These are phyloP conservation scores for Xerocomus cyaneibrunnescens DNA, from an alignment of 1,284 basidiomycete species.

Conservation along the genomic window DNA sequence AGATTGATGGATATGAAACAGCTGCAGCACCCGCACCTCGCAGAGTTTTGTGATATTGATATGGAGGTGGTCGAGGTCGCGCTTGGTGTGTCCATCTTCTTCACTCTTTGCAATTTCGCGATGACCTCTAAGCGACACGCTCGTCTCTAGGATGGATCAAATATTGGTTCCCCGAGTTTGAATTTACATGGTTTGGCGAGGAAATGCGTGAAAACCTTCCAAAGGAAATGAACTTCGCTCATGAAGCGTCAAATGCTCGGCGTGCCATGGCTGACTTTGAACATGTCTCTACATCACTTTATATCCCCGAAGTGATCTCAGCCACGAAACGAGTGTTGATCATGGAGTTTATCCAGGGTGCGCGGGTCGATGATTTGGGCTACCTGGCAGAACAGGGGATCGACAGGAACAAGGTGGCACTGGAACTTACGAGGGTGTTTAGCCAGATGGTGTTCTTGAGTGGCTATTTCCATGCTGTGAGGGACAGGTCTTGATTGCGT, in stretches of 20 bases:
- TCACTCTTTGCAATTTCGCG: neutral
- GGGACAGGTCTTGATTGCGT: slow-evolving; percentile 24
- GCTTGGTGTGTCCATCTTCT: slow-evolving; percentile 45
- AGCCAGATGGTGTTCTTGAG: slow-evolving; percentile 96
- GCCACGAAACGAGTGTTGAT: slow-evolving; percentile 86
- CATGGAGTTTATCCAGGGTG: slow-evolving; percentile 94
- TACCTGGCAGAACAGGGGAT: slow-evolving; percentile 86
- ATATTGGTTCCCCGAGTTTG: slow-evolving; percentile 85
- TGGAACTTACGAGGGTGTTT: slow-evolving; percentile 90
- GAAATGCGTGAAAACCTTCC: slow-evolving; percentile 94
- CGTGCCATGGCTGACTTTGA: slow-evolving; percentile 76
- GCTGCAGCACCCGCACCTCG: slow-evolving; percentile 93
- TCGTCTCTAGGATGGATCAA: slow-evolving; percentile 73
- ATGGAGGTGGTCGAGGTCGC: slow-evolving; percentile 87
- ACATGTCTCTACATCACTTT: slow-evolving; percentile 74
- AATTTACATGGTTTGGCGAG: slow-evolving; percentile 92
- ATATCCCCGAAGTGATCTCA: slow-evolving; percentile 87
- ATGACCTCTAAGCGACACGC: neutral
- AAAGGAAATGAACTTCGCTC: slow-evolving; percentile 92
- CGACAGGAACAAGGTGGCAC: slow-evolving; percentile 90
- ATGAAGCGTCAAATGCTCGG: slow-evolving; percentile 87
- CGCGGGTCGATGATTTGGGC: slow-evolving; percentile 84
- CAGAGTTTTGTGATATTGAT: slow-evolving; percentile 87
- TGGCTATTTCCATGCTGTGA: slow-evolving; percentile 85
- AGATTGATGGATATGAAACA: slow-evolving; percentile 27